A percentile compares a stretch with the other conserved stretches of the same genome.
Conservation (phyloP, 345 rosid genomes). For the Populus nigra region DNA sequence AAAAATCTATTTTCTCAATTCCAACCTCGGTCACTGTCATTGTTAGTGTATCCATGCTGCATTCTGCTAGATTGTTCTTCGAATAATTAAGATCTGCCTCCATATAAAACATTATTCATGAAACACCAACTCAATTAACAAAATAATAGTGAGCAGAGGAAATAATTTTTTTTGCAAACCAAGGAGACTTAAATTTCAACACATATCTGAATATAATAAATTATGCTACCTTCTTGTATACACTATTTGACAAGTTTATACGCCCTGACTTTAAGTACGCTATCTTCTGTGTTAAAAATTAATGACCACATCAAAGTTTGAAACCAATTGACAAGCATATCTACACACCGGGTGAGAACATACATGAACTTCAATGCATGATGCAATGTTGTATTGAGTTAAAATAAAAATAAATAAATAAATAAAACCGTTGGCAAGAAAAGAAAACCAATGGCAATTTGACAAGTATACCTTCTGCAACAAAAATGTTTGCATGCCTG, state of each 20-base stretch:
- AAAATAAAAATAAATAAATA: background rate
- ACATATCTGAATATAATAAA: too few species aligned
- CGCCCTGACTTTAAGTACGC: too few species aligned
- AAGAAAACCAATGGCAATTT: too few species aligned
- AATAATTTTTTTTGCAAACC: background rate
- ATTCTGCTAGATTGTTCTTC: conserved; percentile 13
- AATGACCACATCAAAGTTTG: too few species aligned
- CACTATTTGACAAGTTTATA: too few species aligned
- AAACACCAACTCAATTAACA: background rate
- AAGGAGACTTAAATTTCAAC: too few species aligned
- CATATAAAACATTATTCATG: background rate
- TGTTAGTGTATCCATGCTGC: conserved; percentile 6
- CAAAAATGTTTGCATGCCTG: conserved; percentile 6
- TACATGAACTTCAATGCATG: background rate
- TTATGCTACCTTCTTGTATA: too few species aligned
- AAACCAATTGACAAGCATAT: too few species aligned
- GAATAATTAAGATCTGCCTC: background rate
- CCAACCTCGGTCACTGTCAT: background rate
- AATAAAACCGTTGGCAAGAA: background rate
- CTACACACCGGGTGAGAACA: background rate
- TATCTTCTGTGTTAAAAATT: too few species aligned
- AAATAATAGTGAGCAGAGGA: background rate
- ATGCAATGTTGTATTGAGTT: background rate
- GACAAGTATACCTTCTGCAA: conserved; percentile 33
- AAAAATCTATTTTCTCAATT: conserved; percentile 5